phyloP scores from a whole-genome alignment of 2,329 filamentous ascomycete genomes.

The Alternaria sp. region DNA sequence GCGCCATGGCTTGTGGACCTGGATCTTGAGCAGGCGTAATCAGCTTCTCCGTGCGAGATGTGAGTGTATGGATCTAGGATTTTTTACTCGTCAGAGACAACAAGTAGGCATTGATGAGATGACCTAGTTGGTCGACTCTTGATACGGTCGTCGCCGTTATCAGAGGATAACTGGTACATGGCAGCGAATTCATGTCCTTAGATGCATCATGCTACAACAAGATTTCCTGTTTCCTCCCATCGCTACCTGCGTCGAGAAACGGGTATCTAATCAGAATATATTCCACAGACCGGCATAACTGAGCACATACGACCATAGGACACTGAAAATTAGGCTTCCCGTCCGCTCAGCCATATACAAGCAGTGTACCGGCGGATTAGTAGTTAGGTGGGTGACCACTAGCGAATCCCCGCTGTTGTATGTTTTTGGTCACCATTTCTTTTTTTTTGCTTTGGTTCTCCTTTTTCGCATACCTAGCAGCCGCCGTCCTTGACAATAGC shows the following conservation, averaged over 20 bases:
- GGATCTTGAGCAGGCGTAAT: conserved; percentile 48
- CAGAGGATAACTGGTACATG: background rate
- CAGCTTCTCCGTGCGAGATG: background rate
- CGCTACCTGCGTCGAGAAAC: background rate
- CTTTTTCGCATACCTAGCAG: background rate
- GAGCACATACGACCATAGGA: background rate
- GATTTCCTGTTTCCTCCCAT: background rate
- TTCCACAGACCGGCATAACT: background rate
- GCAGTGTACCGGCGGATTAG: too few species aligned
- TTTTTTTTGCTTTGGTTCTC: background rate
- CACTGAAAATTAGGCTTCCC: too few species aligned
- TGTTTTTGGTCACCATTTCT: too few species aligned
- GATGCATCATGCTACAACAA: background rate
- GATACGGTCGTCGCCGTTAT: background rate
- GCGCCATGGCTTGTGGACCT: conserved; percentile 66
- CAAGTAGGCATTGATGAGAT: background rate
- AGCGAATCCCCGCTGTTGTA: too few species aligned
- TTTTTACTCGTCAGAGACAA: background rate
- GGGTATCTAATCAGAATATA: background rate
- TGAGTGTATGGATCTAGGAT: too few species aligned
- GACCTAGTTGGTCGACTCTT: background rate
- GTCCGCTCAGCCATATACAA: too few species aligned
- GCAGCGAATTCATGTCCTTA: background rate
- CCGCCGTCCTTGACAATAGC: background rate
- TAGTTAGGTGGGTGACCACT: too few species aligned